Percentiles rank a stretch among this genome's conserved stretches.
These are phyloP conservation scores for Apophysomyces sp. DNA, from an alignment of 371 early-diverging fungal genomes.

Conservation along the genomic window DNA sequence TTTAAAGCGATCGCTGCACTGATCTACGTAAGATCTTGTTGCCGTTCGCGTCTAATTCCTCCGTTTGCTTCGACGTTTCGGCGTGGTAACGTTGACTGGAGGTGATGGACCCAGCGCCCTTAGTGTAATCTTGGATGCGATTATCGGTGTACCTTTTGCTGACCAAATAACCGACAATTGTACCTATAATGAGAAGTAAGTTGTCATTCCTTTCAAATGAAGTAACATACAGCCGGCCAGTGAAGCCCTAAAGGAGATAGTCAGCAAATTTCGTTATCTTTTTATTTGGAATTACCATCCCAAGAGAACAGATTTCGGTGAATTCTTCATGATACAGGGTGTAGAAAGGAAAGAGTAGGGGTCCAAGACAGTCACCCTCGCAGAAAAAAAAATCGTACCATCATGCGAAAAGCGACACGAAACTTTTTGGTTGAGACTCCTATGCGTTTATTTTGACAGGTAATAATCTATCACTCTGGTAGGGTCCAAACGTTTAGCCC, in stretches of 20 bases:
- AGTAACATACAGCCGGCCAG: constrained; percentile 17
- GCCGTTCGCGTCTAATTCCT: not conserved
- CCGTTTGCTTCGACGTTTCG: not conserved
- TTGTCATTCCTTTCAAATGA: not conserved
- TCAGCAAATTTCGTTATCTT: not conserved
- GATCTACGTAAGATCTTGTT: constrained; percentile 18
- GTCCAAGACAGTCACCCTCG: constrained; percentile 1
- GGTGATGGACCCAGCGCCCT: constrained; percentile 20
- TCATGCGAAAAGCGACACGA: not conserved
- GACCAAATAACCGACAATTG: constrained; percentile 13
- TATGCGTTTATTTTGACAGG: too few relatives aligned
- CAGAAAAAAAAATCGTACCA: not conserved
- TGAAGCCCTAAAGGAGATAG: constrained; percentile 9
- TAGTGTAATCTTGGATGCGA: constrained; percentile 18
- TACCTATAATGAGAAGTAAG: constrained; percentile 12
- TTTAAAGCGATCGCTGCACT: constrained; percentile 24
- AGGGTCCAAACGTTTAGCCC: not conserved
- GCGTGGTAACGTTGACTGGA: constrained; percentile 12
- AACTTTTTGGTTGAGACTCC: too few relatives aligned
- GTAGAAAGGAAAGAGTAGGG: not conserved
- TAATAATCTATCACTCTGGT: not conserved
- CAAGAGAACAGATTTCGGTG: constrained; percentile 18
- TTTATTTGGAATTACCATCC: constrained; percentile 15
- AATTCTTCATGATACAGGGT: constrained; percentile 13
- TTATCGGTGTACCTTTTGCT: constrained; percentile 23